Evolutionary conservation across 495 filamentous ascomycete genomes (phyloP).

Genomic region (Aspergillus affinis): DNA sequence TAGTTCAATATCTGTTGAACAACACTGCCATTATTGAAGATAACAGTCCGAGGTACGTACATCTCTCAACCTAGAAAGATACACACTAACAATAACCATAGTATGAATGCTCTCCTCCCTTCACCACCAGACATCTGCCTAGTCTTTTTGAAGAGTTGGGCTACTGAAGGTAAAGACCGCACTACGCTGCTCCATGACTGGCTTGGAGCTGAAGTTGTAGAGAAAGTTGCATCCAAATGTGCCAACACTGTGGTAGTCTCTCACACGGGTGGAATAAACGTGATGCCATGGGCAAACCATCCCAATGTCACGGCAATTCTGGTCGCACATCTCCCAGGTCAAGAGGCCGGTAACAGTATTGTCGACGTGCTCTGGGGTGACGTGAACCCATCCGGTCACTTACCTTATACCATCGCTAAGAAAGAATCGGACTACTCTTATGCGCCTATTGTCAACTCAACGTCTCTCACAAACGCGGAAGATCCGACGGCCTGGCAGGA

Average conservation of each 20-base stretch:
- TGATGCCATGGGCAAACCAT: conserved; percentile 1
- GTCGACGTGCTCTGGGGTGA: conserved; percentile 56
- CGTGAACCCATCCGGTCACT: conserved; percentile 54
- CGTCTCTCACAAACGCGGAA: background rate
- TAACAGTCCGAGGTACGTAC: background rate
- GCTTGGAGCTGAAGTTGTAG: background rate
- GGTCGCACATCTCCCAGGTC: conserved; percentile 57
- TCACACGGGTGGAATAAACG: background rate
- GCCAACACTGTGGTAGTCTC: background rate
- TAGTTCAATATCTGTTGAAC: too few relatives aligned
- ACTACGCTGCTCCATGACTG: background rate
- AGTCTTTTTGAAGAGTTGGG: background rate
- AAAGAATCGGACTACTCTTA: conserved; percentile 54
- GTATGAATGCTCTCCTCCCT: background rate
- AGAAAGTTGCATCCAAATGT: background rate
- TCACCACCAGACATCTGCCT: background rate
- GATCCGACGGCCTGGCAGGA: conserved; percentile 30
- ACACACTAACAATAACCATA: background rate
- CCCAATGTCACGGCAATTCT: conserved; percentile 57
- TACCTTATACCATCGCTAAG: conserved; percentile 66
- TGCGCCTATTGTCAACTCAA: background rate
- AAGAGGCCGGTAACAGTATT: conserved; percentile 53
- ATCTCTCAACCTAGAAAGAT: background rate
- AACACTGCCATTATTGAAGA: too few relatives aligned
- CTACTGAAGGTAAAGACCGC: background rate